Percentiles rank a stretch among this genome's conserved stretches.
Evolutionary conservation across 2,329 filamentous ascomycete genomes (phyloP).

Genomic region (Colletotrichum sp.): DNA sequence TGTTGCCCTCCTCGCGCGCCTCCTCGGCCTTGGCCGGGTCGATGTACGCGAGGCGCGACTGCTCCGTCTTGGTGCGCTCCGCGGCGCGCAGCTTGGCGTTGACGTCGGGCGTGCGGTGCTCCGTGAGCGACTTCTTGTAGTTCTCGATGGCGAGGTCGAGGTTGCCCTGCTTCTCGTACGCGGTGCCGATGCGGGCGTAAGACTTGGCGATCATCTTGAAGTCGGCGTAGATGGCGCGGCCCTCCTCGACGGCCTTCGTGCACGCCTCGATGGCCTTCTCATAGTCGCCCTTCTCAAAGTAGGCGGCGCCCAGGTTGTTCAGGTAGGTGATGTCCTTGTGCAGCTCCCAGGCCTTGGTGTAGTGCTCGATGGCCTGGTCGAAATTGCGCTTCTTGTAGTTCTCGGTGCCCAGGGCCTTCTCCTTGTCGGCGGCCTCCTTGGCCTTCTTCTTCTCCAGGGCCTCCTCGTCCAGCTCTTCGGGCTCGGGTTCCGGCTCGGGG

Average conservation of each 20-base stretch:
- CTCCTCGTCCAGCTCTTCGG: conserved; percentile 82
- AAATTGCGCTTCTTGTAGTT: conserved; percentile 99
- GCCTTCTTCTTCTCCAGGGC: conserved; percentile 83
- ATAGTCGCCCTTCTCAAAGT: conserved; percentile 96
- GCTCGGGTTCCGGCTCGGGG: conserved; percentile 64
- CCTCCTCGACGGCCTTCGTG: conserved; percentile 87
- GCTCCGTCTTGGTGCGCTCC: conserved; percentile 84
- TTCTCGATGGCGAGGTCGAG: conserved; percentile 80
- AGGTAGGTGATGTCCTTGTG: conserved; percentile 98
- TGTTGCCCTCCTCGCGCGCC: conserved; percentile 91
- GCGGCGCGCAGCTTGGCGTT: conserved; percentile 89
- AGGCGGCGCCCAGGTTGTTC: conserved; percentile 92
- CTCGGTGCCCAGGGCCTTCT: conserved; percentile 93
- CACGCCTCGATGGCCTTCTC: conserved; percentile 86
- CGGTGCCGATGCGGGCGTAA: conserved; percentile 93
- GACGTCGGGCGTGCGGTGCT: conserved; percentile 94
- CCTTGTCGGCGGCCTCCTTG: conserved; percentile 90
- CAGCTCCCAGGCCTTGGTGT: conserved; percentile 91
- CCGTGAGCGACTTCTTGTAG: conserved; percentile 93
- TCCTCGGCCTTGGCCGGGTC: conserved; percentile 93
- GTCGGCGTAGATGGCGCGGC: conserved; percentile 87
- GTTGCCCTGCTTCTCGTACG: conserved; percentile 90
- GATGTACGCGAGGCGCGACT: conserved; percentile 80
- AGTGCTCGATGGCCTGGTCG: conserved; percentile 92
- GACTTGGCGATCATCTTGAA: conserved; percentile 99